Base-by-base conservation (phyloP, 2,329 filamentous ascomycete genomes). In the Paraphaeosphaeria sporulosa region DNA sequence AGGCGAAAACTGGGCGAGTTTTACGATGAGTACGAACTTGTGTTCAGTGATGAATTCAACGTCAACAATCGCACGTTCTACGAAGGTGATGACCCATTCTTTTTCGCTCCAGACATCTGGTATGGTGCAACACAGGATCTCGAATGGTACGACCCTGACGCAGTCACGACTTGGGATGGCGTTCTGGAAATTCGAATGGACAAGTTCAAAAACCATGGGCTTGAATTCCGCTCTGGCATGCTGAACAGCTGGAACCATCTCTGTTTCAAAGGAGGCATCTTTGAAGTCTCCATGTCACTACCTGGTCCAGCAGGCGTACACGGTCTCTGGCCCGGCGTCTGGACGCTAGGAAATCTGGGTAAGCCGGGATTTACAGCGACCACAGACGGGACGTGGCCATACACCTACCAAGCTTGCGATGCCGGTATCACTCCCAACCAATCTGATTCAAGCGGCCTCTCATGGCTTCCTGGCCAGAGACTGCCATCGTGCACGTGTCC, bases 1-100 rank as follows among this genome's bases (percentile, higher is more conserved):
- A 82, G 75, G 71, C 83, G 76, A 0, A 78, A 80, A 58, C 79
- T 70, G 25, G 81, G 82, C 12, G 74, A 83, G 25, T 77, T 82
- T 59, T 81, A 80, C 8, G 79, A 82, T 32, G 76, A 78, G 5
- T 73, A 84, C 34, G 77, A 80, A 13, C 68, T 86, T 3, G 83
- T 86, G 0, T 86, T 86, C 67, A 85, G 83, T 59, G 85, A 87
- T 59, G 85, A 86, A 62, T 86, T 86, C 72, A 86, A 85, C 61
- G 73, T 79, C 9, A 71, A 81, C 42, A 83, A 83, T 55, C 76
- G 84, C 32, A 84, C 83, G 0, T 86, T 87, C 65, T 86, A 85
- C 62, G 78, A 81, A 32, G 84, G 84, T n/a, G 85, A 86, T 63
- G 85, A 86, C 65, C 83, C 84, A 1, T 87, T 82, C 69, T 86